Evolutionary conservation across 2,329 filamentous ascomycete species (phyloP), one percentile per base, ranked within the genome.

Genomic region (Trichoderma sp.): DNA sequence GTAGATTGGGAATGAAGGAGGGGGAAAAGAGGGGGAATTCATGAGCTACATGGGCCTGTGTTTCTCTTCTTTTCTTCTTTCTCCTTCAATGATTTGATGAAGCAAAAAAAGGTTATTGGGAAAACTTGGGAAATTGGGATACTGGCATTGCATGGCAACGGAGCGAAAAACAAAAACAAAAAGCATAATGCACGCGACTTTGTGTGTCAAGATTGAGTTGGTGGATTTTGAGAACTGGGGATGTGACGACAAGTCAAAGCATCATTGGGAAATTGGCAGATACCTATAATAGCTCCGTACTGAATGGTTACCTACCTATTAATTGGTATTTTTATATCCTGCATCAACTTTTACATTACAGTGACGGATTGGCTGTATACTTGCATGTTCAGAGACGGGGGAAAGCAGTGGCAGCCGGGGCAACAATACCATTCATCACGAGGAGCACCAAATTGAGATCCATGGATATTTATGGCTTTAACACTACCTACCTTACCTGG

Each of bases 341-440:
- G 4, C 9, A 50, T 50, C 27, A 8, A 24, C 12, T 53, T 53
- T 4, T 24, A 21, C 9, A 53, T 1, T 21, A 1, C 9, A 6
- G 1, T 3, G n/a, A 12, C 4, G n/a, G 45, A 24, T 53, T 53
- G n/a, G 6, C 5, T 14, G n/a, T 53, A 12, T 8, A 24, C 12
- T 4, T 27, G 45, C 8, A 21, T 53, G n/a, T 14, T 24, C 9
- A 6, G 11, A 6, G 12, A 24, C 9, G n/a, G 4, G 45, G 6
- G 9, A 53, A 21, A 0, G n/a, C 4, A 21, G n/a, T 9, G 3
- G 9, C 1, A 12, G n/a, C 2, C 0, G 9, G 4, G 9, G 2
- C 1, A 3, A n/a, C 3, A 2, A n/a, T n/a, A n/a, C n/a, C n/a
- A n/a, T n/a, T n/a, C n/a, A n/a, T n/a, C n/a, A n/a, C n/a, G n/a